Evolutionary conservation across 805 yeast species (phyloP).

Genomic region (Cyberlindnera sargentensis): DNA sequence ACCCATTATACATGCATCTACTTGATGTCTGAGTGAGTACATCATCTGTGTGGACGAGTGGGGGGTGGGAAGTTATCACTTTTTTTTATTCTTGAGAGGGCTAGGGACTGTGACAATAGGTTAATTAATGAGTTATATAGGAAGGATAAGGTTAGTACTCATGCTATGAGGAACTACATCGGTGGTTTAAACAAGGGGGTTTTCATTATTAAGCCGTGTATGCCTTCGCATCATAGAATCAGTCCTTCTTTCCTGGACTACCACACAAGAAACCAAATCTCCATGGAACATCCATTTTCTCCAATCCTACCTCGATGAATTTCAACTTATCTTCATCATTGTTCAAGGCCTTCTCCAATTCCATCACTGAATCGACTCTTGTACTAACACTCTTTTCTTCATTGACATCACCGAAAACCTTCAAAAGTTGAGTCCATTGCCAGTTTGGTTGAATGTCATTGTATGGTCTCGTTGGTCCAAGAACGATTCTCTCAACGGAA

Average conservation of each 20-base stretch:
- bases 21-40: not conserved
- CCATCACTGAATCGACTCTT: conserved; percentile 31
- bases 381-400: conserved; percentile 32
- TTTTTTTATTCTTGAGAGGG: too few species aligned
- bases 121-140: too few species aligned
- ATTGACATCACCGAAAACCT: conserved; percentile 49
- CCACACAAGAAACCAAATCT: conserved; percentile 13
- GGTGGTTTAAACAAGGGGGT: too few species aligned
- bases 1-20: not conserved
- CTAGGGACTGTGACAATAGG: too few species aligned
- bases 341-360: conserved; percentile 5
- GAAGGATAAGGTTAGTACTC: too few species aligned
- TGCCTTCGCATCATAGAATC: not conserved
- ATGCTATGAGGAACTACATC: too few species aligned
- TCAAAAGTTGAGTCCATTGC: conserved; percentile 41
- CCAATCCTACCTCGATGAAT: conserved; percentile 50
- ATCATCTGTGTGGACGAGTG: too few species aligned
- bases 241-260: not conserved
- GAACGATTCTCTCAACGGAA: conserved; percentile 57
- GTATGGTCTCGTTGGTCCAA: conserved; percentile 47
- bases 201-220: too few species aligned
- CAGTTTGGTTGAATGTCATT: conserved; percentile 55
- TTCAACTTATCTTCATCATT: conserved; percentile 35
- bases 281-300: conserved; percentile 53
- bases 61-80: too few species aligned